Conservation (phyloP, 805 yeast genomes). For the Tetrapisispora nanseiensis region DNA sequence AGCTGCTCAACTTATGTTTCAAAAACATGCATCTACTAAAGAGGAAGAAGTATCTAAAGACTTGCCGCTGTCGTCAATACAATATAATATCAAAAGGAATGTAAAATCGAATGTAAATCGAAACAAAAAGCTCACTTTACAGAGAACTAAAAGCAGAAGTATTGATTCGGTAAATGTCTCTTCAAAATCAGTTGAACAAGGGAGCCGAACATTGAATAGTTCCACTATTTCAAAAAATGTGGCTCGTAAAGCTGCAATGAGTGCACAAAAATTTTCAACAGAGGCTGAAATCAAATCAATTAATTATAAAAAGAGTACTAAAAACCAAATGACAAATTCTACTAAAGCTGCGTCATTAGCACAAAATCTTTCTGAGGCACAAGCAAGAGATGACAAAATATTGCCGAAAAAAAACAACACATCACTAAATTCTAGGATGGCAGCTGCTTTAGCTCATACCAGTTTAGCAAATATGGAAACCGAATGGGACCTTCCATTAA, state of each 20-base stretch:
- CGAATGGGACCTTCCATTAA: slow-evolving; percentile 6
- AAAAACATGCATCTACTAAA: neutral
- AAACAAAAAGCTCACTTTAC: too few species aligned
- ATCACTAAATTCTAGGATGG: slow-evolving; percentile 9
- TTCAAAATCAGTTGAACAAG: too few species aligned
- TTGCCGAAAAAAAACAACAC: too few species aligned
- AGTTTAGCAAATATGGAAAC: slow-evolving; percentile 7
- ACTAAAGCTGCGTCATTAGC: neutral
- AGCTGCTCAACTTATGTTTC: slow-evolving; percentile 4
- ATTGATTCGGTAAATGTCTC: too few species aligned
- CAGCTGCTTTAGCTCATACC: slow-evolving; percentile 20
- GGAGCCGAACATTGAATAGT: too few species aligned
- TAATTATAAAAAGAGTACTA: neutral
- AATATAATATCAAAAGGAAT: neutral
- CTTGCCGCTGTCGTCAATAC: neutral
- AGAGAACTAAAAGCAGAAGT: too few species aligned
- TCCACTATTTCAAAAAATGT: too few species aligned
- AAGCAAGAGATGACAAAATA: neutral
- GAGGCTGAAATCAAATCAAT: neutral
- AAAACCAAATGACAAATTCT: neutral
- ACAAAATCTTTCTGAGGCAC: neutral
- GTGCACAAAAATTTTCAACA: too few species aligned
- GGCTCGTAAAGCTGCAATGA: too few species aligned
- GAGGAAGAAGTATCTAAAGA: neutral
- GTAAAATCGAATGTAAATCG: too few species aligned